Evolutionary conservation across 2,329 filamentous ascomycete genomes (phyloP), one percentile per base, ranked within the genome.

Genomic region (Venturia oleaginea): DNA sequence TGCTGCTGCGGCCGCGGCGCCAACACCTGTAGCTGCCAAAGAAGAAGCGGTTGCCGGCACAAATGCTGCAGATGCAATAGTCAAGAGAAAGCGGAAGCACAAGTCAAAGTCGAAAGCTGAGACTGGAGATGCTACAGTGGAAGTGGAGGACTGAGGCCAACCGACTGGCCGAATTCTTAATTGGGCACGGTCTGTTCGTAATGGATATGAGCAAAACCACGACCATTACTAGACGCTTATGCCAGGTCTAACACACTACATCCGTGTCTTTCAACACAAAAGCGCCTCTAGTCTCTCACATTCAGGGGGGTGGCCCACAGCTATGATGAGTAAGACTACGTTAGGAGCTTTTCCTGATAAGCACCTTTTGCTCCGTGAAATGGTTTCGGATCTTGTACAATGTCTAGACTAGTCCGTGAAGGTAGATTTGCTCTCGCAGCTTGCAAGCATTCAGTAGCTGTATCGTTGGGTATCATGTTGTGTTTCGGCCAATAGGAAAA

Each of bases 101-200:
- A 77, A 70, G 69, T 72, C 71, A 66, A 78, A 73, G 70, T 72
- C 72, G 69, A 78, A 73, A 71, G 69, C 65, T 32, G 59, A 57
- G 40, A 42, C 42, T 17, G 57, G 3, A 34, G 43, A 32, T 27
- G 62, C 17, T 22, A 34, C 51, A 38, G 57, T 10, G 5, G 22
- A 24, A 34, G 30, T 30, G n/a, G 43, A 62, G 6, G 32, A 46
- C n/a, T 32, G 40, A 40, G 42, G 17, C 4, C 17, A 24, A 32
- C 17, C 17, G 5, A 32, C 6, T 24, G 2, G 11, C 11, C 2
- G 15, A 11, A 22, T 3, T 8, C 6, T 40, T 8, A 27, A 2
- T 27, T 60, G 24, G 3, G 15, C 22, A 10, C 11, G 46, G 46
- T 32, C 42, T n/a, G 15, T 22, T 46, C 42, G 42, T 22, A 19